Conservation (phyloP, 495 filamentous ascomycete genomes). For the Penicillium odoratum region DNA sequence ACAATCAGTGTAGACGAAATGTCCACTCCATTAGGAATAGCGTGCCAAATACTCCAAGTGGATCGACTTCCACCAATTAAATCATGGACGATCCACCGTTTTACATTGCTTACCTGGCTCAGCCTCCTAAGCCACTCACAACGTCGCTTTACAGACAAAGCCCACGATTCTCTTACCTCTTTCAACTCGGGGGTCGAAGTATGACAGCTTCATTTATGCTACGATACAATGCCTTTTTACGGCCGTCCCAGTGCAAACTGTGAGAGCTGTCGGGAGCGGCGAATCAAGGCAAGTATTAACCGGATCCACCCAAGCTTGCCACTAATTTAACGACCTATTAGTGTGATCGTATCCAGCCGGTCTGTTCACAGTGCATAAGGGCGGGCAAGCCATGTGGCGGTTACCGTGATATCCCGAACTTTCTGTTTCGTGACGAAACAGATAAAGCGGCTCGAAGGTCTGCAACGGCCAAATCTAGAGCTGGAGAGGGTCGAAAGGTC, state of each 20-base stretch:
- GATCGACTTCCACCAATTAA: constrained; percentile 2
- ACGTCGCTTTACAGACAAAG: neutral
- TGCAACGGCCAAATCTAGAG: constrained; percentile 18
- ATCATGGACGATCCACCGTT: neutral
- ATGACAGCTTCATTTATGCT: neutral
- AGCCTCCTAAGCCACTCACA: neutral
- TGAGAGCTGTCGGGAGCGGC: constrained; percentile 24
- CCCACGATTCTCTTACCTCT: constrained; percentile 20
- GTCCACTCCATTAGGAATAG: constrained; percentile 15
- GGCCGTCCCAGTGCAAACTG: constrained; percentile 26
- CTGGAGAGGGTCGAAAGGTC: constrained; percentile 6
- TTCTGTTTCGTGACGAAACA: constrained; percentile 26
- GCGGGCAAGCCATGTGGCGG: constrained; percentile 27
- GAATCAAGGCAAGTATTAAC: constrained; percentile 25
- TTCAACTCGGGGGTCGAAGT: neutral
- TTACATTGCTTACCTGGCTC: constrained; percentile 1
- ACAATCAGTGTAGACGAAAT: constrained; percentile 2
- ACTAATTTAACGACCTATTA: constrained; percentile 6
- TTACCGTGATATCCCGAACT: constrained; percentile 23
- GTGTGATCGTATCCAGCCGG: constrained; percentile 27
- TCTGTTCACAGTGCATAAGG: constrained; percentile 27
- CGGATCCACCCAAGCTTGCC: neutral
- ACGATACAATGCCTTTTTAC: constrained; percentile 23
- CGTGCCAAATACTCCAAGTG: neutral
- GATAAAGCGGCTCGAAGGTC: constrained; percentile 22